Conservation (phyloP, 805 yeast genomes). For the Danielia oregonensis region DNA sequence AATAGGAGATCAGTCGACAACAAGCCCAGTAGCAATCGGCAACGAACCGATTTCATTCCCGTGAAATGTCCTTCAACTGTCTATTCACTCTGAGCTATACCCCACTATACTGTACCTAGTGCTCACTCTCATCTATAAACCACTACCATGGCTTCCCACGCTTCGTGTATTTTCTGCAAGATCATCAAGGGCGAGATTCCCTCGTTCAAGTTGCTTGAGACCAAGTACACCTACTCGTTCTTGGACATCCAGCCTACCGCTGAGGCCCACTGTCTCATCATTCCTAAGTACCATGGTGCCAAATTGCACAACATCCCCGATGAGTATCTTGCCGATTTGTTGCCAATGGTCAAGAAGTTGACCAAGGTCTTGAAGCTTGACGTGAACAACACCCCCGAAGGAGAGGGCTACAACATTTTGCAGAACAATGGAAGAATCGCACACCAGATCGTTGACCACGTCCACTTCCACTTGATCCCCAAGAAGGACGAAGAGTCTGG, state of each 20-base stretch:
- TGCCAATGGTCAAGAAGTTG: conserved; percentile 85
- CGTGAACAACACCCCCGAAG: conserved; percentile 56
- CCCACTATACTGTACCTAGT: too few species aligned
- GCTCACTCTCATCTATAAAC: too few species aligned
- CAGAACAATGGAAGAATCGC: conserved; percentile 96
- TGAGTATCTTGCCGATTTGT: conserved; percentile 77
- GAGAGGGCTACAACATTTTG: conserved; percentile 78
- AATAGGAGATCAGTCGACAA: too few species aligned
- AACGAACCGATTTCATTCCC: too few species aligned
- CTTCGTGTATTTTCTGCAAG: conserved; percentile 86
- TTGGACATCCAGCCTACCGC: conserved; percentile 92
- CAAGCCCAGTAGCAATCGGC: too few species aligned
- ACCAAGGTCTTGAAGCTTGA: conserved; percentile 69
- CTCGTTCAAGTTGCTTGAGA: conserved; percentile 83
- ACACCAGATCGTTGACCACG: conserved; percentile 94
- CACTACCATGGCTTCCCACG: conserved; percentile 35
- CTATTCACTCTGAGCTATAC: too few species aligned
- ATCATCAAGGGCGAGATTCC: conserved; percentile 96
- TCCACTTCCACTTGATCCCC: conserved; percentile 95
- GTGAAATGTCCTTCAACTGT: too few species aligned
- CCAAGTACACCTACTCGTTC: conserved; percentile 77
- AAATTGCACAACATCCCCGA: conserved; percentile 91
- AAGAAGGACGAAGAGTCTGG: conserved; percentile 74
- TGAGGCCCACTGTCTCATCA: conserved; percentile 81
- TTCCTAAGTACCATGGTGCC: conserved; percentile 93